Base-by-base conservation (phyloP, 805 yeast genomes). In the Candida ovalis region DNA sequence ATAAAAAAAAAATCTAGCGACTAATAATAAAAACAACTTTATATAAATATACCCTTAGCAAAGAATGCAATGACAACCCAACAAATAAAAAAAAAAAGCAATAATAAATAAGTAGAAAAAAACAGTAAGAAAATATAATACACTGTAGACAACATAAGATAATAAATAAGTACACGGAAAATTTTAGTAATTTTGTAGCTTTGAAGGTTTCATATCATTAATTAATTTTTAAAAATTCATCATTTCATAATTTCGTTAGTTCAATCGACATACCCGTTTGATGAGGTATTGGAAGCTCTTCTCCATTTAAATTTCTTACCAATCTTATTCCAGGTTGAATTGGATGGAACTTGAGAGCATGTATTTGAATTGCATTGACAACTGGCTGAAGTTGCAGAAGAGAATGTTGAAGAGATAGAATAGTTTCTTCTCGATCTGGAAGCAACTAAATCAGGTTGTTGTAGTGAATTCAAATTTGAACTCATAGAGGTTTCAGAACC, bases 281-380 rank as follows among this genome's bases (percentile, higher is more conserved):
- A 48, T 4, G 62, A 56, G 30, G 61, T 46, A 48, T 53, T 59
- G 2, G 70, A 63, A 13, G 61, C 50, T 28, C 69, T 50, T 49
- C 65, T 59, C 68, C 67, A 61, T 40, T 56, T 60, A n/a, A 64
- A 52, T 42, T 61, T 64, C 35, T 55, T 61, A 4, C 63, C 60
- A 15, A 63, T 33, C 41, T 59, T 62, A 40, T 52, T 50, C 61
- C 63, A 61, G 17, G 57, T 47, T 12, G 57, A 53, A 18, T 35
- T 13, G 8, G 47, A 19, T 9, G 50, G 32, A 22, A 44, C 23
- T 17, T 6, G 23, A 18, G 35, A n/a, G n/a, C 37, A 10, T 4
- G 19, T 10, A 15, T 18, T 18, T 4, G 17, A 18, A 9, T 13
- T 23, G 19, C 18, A 21, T 9, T 35, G n/a, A n/a, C n/a, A 13